Evolutionary conservation across 441 rosid species (phyloP).

Genomic region (California macrophylla): DNA sequence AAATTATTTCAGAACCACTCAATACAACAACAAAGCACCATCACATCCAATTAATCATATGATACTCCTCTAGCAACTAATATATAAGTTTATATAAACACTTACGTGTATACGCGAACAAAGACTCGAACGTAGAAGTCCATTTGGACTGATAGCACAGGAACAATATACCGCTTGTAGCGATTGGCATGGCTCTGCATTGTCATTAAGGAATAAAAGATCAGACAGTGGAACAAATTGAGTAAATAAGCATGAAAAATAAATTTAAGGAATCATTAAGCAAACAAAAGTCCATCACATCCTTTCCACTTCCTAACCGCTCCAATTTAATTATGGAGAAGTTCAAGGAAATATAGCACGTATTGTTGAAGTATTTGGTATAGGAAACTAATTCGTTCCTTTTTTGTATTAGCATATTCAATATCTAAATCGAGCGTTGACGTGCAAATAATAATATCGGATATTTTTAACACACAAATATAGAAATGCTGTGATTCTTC

Average conservation of each 20-base stretch:
- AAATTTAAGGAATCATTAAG: not conserved
- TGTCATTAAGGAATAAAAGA: constrained; percentile 12
- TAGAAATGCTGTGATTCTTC: not conserved
- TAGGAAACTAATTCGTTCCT: not conserved
- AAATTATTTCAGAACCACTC: constrained; percentile 14
- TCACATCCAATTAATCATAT: constrained; percentile 6
- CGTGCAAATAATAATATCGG: not conserved
- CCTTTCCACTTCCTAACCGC: not conserved
- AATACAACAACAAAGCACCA: constrained; percentile 11
- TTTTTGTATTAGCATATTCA: not conserved
- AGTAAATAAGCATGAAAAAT: not conserved
- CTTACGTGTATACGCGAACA: constrained; percentile 87
- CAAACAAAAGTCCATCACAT: not conserved
- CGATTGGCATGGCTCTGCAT: constrained; percentile 96
- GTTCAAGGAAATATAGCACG: not conserved
- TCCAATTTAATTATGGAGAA: not conserved
- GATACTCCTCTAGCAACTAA: not conserved
- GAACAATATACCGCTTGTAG: constrained; percentile 89
- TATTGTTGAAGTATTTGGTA: too few relatives aligned
- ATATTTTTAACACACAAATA: not conserved
- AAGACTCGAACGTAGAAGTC: constrained; percentile 91
- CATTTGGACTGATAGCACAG: constrained; percentile 86
- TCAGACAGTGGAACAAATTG: not conserved
- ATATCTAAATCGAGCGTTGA: not conserved
- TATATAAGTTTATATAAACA: constrained; percentile 14